phyloP scores from a whole-genome alignment of 805 yeast genomes.

The Ascoidea asiatica region DNA sequence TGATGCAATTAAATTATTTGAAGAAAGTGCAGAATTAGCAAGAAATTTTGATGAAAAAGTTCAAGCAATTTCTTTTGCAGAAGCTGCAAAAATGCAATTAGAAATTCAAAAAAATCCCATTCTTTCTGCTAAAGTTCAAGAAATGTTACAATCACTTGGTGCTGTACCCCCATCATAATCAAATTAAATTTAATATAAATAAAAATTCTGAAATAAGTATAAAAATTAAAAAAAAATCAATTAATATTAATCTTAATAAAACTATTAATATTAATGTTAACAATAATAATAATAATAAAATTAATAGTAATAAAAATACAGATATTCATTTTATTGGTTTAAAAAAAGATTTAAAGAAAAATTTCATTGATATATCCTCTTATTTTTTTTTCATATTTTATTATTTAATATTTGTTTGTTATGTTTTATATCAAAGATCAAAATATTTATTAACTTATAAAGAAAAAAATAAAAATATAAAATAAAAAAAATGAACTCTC shows the following conservation, averaged over 20 bases:
- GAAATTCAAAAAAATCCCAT: constrained; percentile 60
- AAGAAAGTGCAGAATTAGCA: constrained; percentile 69
- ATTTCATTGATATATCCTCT: background rate
- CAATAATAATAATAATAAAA: too few relatives aligned
- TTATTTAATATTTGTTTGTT: background rate
- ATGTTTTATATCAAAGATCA: background rate
- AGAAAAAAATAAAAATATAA: too few relatives aligned
- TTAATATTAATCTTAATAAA: too few relatives aligned
- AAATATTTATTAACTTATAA: too few relatives aligned
- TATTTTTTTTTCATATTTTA: background rate
- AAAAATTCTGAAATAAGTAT: too few relatives aligned
- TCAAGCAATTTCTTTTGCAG: constrained; percentile 84
- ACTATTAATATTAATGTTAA: too few relatives aligned
- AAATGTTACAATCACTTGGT: constrained; percentile 32
- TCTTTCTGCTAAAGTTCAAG: constrained; percentile 47
- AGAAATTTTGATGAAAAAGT: constrained; percentile 78
- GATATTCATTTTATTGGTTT: too few relatives aligned
- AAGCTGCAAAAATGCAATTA: constrained; percentile 84
- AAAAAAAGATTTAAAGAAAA: too few relatives aligned
- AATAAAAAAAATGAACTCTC: too few relatives aligned
- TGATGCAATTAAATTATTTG: constrained; percentile 72
- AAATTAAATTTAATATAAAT: too few relatives aligned
- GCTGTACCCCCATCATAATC: constrained; percentile 4
- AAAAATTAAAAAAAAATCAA: too few relatives aligned
- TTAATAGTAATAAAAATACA: too few relatives aligned